Percentiles rank a stretch among this genome's conserved stretches.
These are phyloP conservation scores for Obba rivulosa DNA, from an alignment of 768 basidiomycete genomes.

Conservation along the genomic window DNA sequence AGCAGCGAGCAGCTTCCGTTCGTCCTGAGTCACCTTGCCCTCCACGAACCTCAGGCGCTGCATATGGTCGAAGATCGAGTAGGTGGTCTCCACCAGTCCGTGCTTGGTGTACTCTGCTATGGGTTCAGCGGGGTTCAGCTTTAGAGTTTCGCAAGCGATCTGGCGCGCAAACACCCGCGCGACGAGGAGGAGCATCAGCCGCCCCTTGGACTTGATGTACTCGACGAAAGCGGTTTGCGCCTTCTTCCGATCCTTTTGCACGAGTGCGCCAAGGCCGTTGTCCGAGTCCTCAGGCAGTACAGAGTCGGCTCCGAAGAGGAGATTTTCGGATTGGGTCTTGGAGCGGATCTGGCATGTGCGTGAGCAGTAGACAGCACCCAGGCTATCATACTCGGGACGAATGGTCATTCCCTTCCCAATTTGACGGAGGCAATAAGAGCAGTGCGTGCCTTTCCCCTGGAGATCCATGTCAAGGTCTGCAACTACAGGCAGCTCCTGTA, in stretches of 20 bases:
- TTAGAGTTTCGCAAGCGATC: constrained; percentile 57
- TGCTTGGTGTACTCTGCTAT: constrained; percentile 37
- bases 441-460: constrained; percentile 60
- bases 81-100: constrained; percentile 42
- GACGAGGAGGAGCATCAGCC: constrained; percentile 49
- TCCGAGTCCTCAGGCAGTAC: constrained; percentile 45
- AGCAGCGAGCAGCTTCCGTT: constrained; percentile 42
- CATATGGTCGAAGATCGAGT: constrained; percentile 68
- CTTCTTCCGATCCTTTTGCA: constrained; percentile 39
- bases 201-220: constrained; percentile 45
- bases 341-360: constrained; percentile 53
- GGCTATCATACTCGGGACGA: constrained; percentile 42
- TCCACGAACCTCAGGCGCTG: constrained; percentile 71
- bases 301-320: constrained; percentile 67
- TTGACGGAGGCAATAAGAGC: constrained; percentile 65
- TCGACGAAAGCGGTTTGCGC: constrained; percentile 59
- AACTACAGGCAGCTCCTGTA: constrained; percentile 70
- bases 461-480: constrained; percentile 69
- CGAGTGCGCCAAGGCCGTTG: constrained; percentile 24
- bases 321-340: constrained; percentile 54
- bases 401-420: constrained; percentile 45
- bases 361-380: constrained; percentile 69
- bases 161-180: constrained; percentile 72
- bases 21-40: constrained; percentile 41
- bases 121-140: constrained; percentile 35